phyloP scores from a whole-genome alignment of 768 basidiomycete genomes.

The Serendipita sp. region DNA sequence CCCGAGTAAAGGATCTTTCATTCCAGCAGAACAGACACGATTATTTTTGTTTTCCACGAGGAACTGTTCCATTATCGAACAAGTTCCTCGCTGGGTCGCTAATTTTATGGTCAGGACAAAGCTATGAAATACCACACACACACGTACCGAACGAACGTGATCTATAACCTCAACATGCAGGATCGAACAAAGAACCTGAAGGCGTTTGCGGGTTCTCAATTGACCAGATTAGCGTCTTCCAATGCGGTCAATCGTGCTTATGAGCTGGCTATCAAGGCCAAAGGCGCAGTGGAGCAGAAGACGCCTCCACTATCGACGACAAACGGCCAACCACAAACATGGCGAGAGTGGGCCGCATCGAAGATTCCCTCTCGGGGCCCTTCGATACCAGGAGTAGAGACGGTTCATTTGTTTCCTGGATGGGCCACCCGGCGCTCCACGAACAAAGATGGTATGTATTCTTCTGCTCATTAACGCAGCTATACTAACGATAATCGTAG shows the following conservation, averaged over 20 bases:
- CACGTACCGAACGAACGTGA: too few species aligned
- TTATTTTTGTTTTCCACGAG: too few species aligned
- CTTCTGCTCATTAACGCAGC: not conserved
- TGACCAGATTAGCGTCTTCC: not conserved
- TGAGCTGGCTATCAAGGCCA: not conserved
- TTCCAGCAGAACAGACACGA: too few species aligned
- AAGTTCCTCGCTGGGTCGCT: too few species aligned
- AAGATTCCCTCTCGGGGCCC: constrained; percentile 25
- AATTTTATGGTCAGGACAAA: too few species aligned
- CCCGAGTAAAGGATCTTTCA: too few species aligned
- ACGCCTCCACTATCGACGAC: not conserved
- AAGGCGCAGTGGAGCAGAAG: not conserved
- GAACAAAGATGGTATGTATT: constrained; percentile 14
- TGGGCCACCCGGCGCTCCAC: constrained; percentile 37
- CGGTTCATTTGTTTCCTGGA: constrained; percentile 54
- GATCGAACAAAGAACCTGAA: not conserved
- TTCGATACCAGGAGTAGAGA: constrained; percentile 13
- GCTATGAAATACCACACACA: too few species aligned
- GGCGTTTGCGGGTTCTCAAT: constrained; percentile 2
- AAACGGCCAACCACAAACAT: constrained; percentile 22
- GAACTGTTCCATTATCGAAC: too few species aligned
- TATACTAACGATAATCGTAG: not conserved
- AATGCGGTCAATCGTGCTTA: not conserved
- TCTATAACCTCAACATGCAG: not conserved
- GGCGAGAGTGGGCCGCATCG: constrained; percentile 49